Evolutionary conservation across 1,139 yeast genomes (phyloP), one percentile per base, ranked within the genome.

Genomic region (Taphrina sp.): DNA sequence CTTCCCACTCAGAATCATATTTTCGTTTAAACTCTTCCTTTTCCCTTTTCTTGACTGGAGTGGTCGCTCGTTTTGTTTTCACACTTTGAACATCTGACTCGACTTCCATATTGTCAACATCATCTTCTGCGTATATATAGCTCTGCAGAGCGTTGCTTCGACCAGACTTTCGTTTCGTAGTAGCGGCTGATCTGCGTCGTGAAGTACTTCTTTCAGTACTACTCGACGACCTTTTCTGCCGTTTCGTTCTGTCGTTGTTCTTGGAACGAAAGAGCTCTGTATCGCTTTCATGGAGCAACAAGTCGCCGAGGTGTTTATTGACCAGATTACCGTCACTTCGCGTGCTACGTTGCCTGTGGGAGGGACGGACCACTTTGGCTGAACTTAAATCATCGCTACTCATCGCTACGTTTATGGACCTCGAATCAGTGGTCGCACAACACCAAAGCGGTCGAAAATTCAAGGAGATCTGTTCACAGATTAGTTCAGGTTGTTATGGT

Each of bases 1-100:
- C 46, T 14, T 57, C 52, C 57, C 55, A 60, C 12, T 55, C 57
- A 5, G 61, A 38, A 12, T 29, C 47, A 23, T 29, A 42, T 20
- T 57, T 39, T 4, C 33, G 16, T n/a, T 19, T 20, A 42, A 38
- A 49, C 10, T 24, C 33, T 17, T 41, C 46, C 24, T 20, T 33
- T 17, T 39, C 54, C 5, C 54, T 38, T 33, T 39, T 39, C 34
- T 17, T 31, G 12, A 34, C 16, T n/a, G 37, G 37, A 3, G n/a
- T 12, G 3, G 29, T 12, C 5, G 26, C 1, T 4, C 19, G n/a
- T 17, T 43, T 43, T 10, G 24, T 8, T 22, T 33, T 29, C 28
- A 23, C 19, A 4, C 38, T 23, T 22, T 26, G 16, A 16, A 38
- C 29, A 33, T 33, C 38, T 3, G 47, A 43, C 5, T 43, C 47